phyloP scores from a whole-genome alignment of 768 basidiomycete species.

The Tylopilus vinaceipallidus region DNA sequence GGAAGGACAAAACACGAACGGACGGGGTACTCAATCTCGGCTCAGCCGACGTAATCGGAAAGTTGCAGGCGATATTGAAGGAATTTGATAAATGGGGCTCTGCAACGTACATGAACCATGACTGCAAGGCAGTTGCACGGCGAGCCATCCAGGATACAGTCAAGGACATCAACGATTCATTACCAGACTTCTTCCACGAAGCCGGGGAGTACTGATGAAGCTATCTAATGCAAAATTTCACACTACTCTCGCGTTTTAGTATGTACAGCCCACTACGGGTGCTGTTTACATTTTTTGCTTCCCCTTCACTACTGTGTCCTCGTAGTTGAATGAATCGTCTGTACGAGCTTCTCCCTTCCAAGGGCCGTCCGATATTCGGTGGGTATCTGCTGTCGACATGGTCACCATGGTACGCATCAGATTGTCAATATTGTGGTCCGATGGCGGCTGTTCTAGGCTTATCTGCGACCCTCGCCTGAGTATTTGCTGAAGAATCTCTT shows the following conservation, averaged over 20 bases:
- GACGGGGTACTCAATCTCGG: constrained; percentile 60
- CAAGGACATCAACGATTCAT: constrained; percentile 52
- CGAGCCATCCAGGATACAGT: constrained; percentile 54
- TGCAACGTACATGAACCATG: constrained; percentile 78
- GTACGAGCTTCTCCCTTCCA: constrained; percentile 24
- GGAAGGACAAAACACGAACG: constrained; percentile 70
- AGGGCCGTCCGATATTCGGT: constrained; percentile 27
- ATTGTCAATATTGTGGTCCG: constrained; percentile 36
- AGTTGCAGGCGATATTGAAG: constrained; percentile 58
- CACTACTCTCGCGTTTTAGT: no score
- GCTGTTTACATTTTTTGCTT: constrained; percentile 25
- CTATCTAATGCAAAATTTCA: no score
- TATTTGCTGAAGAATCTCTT: constrained; percentile 42
- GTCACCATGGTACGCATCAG: constrained; percentile 43
- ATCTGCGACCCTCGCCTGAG: constrained; percentile 37
- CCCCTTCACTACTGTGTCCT: constrained; percentile 26
- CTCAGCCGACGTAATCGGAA: constrained; percentile 65
- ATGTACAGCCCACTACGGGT: no score
- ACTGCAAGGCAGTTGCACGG: constrained; percentile 61
- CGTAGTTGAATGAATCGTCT: constrained; percentile 22
- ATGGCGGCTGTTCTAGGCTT: constrained; percentile 35
- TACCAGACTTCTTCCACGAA: constrained; percentile 62
- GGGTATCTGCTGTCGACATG: constrained; percentile 17
- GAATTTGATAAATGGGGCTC: constrained; percentile 71
- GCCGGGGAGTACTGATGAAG: constrained; percentile 29